Conservation (phyloP, 176 grass and related monocot genomes). For the Thalia dealbata region DNA sequence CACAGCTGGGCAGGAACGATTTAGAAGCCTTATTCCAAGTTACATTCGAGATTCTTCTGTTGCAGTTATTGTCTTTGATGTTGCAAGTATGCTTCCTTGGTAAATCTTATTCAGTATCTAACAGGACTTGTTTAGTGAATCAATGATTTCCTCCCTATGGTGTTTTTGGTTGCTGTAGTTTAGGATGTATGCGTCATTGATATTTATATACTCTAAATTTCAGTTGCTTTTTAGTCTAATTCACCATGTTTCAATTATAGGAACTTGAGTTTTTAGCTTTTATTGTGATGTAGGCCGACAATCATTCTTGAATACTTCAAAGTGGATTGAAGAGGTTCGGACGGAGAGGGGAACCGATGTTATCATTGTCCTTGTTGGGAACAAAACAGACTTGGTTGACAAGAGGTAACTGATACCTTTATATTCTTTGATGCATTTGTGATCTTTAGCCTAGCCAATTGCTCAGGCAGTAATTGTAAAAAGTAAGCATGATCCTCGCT, state of each 20-base stretch:
- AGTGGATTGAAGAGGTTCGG: slow-evolving; percentile 35
- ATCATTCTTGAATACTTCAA: slow-evolving; percentile 32
- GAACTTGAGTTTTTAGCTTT: slow-evolving; percentile 7
- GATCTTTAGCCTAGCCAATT: not conserved
- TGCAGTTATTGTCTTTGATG: slow-evolving; percentile 94
- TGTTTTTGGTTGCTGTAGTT: not conserved
- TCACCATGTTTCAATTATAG: not conserved
- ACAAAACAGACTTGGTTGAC: slow-evolving; percentile 44
- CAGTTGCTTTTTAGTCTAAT: not conserved
- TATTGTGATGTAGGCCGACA: slow-evolving; percentile 28
- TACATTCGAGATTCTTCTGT: slow-evolving; percentile 95
- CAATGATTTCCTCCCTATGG: not conserved
- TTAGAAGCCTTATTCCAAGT: slow-evolving; percentile 92
- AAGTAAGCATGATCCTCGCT: not conserved
- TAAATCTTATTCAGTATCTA: not conserved
- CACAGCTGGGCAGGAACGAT: slow-evolving; percentile 95
- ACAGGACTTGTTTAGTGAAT: not conserved
- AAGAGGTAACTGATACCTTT: slow-evolving; percentile 24
- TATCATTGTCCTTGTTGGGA: slow-evolving; percentile 43
- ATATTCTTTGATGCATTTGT: not conserved
- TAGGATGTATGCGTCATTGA: not conserved
- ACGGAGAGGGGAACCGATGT: slow-evolving; percentile 39
- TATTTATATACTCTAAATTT: not conserved
- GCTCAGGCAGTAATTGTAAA: not conserved
- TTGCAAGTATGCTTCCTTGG: slow-evolving; percentile 65